These are phyloP conservation scores for Paraconiothyrium brasiliense DNA, from an alignment of 2,329 filamentous ascomycete species.

Conservation along the genomic window DNA sequence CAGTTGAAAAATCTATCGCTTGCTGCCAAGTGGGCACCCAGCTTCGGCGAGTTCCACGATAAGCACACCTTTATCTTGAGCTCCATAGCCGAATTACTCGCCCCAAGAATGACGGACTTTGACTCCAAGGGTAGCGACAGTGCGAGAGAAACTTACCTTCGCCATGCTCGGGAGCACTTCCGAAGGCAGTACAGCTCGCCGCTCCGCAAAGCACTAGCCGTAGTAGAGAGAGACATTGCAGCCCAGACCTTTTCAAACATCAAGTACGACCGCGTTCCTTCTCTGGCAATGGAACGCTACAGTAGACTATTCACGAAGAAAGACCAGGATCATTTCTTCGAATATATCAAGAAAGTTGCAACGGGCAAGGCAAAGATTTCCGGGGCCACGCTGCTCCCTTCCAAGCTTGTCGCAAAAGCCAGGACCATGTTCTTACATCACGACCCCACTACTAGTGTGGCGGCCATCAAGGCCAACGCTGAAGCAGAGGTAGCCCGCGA, in stretches of 20 bases:
- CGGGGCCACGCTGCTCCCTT: constrained; percentile 65
- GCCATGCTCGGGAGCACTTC: constrained; percentile 63
- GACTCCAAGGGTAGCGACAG: constrained; percentile 51
- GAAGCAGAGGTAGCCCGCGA: constrained; percentile 43
- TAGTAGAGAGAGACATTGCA: constrained; percentile 64
- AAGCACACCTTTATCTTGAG: constrained; percentile 66
- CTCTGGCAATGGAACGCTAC: constrained; percentile 66
- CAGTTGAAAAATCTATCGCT: constrained; percentile 61
- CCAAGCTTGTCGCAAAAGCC: constrained; percentile 55
- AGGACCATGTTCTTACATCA: background rate
- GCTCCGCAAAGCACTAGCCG: constrained; percentile 62
- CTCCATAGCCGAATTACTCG: constrained; percentile 66
- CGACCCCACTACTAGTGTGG: constrained; percentile 6
- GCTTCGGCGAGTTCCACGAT: constrained; percentile 65
- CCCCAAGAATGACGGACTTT: constrained; percentile 50
- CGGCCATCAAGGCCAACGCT: constrained; percentile 19
- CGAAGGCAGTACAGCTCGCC: constrained; percentile 60
- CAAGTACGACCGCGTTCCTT: constrained; percentile 66
- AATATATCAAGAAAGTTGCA: constrained; percentile 61
- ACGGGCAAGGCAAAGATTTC: constrained; percentile 62
- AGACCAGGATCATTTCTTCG: constrained; percentile 60
- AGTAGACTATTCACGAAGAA: constrained; percentile 60
- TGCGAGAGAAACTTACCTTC: constrained; percentile 58
- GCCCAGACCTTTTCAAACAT: constrained; percentile 60
- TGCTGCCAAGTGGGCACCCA: constrained; percentile 69